Evolutionary conservation across 2,329 filamentous ascomycete genomes (phyloP).

Genomic region (Ceratocystis diversiconidia): DNA sequence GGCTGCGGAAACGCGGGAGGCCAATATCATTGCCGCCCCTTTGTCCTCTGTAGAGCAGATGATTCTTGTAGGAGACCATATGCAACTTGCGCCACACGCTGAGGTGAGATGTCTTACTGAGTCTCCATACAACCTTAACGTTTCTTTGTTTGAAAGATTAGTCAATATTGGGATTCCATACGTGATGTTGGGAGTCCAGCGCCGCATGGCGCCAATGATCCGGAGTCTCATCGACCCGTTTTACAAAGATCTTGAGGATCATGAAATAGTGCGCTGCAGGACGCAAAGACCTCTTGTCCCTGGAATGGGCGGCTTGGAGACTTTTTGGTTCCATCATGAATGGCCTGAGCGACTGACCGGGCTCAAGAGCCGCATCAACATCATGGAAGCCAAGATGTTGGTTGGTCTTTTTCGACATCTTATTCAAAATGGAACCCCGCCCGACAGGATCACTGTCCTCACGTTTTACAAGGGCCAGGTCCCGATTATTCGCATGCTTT

Average conservation of each 20-base stretch:
- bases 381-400: conserved; percentile 61
- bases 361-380: conserved; percentile 54
- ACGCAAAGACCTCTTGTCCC: conserved; percentile 29
- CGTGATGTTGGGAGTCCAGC: conserved; percentile 51
- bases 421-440: conserved; percentile 46
- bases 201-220: conserved; percentile 39
- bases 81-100: conserved; percentile 60
- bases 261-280: conserved; percentile 28
- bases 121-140: conserved; percentile 49
- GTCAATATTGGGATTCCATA: conserved; percentile 51
- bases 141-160: conserved; percentile 69
- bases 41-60: conserved; percentile 40
- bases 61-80: conserved; percentile 59
- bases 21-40: conserved; percentile 39
- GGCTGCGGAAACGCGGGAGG: conserved; percentile 61
- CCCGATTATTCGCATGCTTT: conserved; percentile 42
- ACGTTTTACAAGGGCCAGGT: conserved; percentile 83
- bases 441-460: conserved; percentile 57
- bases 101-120: conserved; percentile 44
- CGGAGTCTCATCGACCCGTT: conserved; percentile 34
- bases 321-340: conserved; percentile 34
- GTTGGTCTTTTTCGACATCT: conserved; percentile 59
- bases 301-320: conserved; percentile 29
- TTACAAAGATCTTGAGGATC: conserved; percentile 33
- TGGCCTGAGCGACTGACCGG: conserved; percentile 51